Evolutionary conservation across 2,329 filamentous ascomycete genomes (phyloP), one percentile per base, ranked within the genome.

Genomic region (Graphiopsis chlorocephala): DNA sequence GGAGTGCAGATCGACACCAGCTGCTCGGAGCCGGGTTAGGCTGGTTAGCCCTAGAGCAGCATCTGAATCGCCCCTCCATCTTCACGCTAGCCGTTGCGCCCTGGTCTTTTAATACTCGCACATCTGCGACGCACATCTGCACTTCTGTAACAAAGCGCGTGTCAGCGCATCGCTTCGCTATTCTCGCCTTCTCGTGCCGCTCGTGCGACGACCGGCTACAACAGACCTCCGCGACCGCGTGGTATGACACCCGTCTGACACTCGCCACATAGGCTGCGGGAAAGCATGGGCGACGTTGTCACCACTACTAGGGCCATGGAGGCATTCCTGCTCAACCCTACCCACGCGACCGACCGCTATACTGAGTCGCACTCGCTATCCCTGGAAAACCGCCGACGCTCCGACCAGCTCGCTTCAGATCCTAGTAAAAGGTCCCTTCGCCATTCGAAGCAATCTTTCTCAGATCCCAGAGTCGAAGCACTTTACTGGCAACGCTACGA

Each of bases 271-370:
- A 35, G 17, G 23, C 48, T 62, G 7, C 5, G 15, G 48, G 47
- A 42, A 35, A 38, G 26, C 48, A 55, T 62, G 60, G 60, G 23
- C 35, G 47, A 53, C 25, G 11, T 53, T 29, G 48, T 31, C 29
- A 62, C 60, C 15, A 20, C 33, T 20, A 42, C 38, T 31, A 45
- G 8, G 11, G 62, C 56, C 33, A 64, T 59, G 42, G 62, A 64
- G 28, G 28, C 45, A n/a, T 64, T 64, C 47, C 47, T 64, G 23
- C 28, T 64, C 31, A 64, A 59, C 56, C 62, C 62, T 52, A 42
- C 42, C 11, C 33, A 38, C 31, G 28, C 42, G 48, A 42, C 6
- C 60, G 33, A 55, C 60, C 60, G 47, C 31, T 45, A 55, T 62
- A 15, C 48, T 62, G 60, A 62, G 48, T 62, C 60, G 60, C 48